phyloP scores from a whole-genome alignment of 2,329 filamentous ascomycete genomes.

The Fusarium pilosicola region DNA sequence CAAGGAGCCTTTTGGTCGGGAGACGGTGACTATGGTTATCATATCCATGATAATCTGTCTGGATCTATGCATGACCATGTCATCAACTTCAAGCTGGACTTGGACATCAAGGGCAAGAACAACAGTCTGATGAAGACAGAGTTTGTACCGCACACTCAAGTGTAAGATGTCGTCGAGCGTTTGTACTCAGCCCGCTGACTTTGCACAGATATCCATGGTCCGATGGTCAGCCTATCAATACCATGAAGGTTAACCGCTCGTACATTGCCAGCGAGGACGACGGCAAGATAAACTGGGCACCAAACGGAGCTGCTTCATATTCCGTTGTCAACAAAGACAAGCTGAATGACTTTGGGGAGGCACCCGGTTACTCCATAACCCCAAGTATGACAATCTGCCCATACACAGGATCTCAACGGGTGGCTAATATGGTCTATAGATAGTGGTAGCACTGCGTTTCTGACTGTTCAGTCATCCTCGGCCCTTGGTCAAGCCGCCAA shows the following conservation, averaged over 20 bases:
- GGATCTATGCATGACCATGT: constrained; percentile 67
- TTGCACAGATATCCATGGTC: constrained; percentile 54
- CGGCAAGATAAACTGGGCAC: constrained; percentile 58
- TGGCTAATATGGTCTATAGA: not conserved
- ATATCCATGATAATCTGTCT: constrained; percentile 58
- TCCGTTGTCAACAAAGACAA: constrained; percentile 62
- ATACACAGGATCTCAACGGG: fast-evolving
- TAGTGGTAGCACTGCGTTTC: constrained; percentile 45
- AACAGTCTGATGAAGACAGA: constrained; percentile 56
- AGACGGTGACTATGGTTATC: constrained; percentile 60
- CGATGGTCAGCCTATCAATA: constrained; percentile 57
- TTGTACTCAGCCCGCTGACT: not conserved
- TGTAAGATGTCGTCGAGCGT: not conserved
- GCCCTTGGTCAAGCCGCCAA: constrained; percentile 56
- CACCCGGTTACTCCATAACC: constrained; percentile 53
- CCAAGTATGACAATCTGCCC: constrained; percentile 4
- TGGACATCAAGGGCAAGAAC: constrained; percentile 59
- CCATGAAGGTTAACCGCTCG: constrained; percentile 59
- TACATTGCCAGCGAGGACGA: constrained; percentile 56
- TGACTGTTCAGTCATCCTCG: constrained; percentile 61
- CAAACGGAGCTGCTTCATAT: constrained; percentile 59
- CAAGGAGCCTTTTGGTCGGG: constrained; percentile 58
- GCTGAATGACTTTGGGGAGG: constrained; percentile 61
- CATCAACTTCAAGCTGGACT: constrained; percentile 64
- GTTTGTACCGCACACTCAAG: constrained; percentile 38